These are phyloP conservation scores for Metschnikowia kofuensis DNA, from an alignment of 805 yeast genomes.

Conservation along the genomic window DNA sequence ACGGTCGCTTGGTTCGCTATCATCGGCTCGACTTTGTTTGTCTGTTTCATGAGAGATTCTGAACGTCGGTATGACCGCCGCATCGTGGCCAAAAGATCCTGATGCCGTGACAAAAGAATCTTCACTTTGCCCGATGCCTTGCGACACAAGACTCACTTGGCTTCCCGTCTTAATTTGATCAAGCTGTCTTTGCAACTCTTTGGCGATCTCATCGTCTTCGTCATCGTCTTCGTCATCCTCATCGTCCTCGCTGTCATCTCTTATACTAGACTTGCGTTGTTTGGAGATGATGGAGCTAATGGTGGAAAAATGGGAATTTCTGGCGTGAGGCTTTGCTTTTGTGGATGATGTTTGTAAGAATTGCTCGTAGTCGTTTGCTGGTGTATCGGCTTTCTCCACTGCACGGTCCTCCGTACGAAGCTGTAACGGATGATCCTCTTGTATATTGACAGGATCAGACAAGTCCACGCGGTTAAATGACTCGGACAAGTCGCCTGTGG, in stretches of 20 bases:
- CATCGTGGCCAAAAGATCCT: background rate
- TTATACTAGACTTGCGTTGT: constrained; percentile 16
- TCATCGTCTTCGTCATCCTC: constrained; percentile 17
- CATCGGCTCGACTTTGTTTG: background rate
- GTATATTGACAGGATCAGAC: constrained; percentile 5
- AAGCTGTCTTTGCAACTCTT: constrained; percentile 39
- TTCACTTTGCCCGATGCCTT: constrained; percentile 1
- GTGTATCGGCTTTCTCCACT: constrained; percentile 7
- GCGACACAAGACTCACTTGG: constrained; percentile 7
- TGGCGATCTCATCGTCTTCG: constrained; percentile 35
- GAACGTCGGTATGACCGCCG: constrained; percentile 6
- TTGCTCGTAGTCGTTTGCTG: constrained; percentile 23
- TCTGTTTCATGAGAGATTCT: constrained; percentile 5
- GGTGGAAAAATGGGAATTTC: constrained; percentile 39
- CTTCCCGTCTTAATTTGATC: constrained; percentile 29
- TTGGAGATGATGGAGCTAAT: constrained; percentile 42
- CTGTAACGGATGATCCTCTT: constrained; percentile 9
- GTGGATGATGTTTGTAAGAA: constrained; percentile 19
- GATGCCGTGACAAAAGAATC: constrained; percentile 12
- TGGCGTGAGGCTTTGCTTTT: constrained; percentile 3
- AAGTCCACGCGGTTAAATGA: constrained; percentile 3
- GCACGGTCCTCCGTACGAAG: constrained; percentile 4
- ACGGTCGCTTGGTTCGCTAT: constrained; percentile 4
- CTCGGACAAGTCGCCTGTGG: constrained; percentile 7
- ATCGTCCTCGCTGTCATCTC: background rate